Percentiles rank a stretch among this genome's conserved stretches.
These are phyloP conservation scores for Xylaria sp. DNA, from an alignment of 2,329 filamentous ascomycete genomes.

Conservation along the genomic window DNA sequence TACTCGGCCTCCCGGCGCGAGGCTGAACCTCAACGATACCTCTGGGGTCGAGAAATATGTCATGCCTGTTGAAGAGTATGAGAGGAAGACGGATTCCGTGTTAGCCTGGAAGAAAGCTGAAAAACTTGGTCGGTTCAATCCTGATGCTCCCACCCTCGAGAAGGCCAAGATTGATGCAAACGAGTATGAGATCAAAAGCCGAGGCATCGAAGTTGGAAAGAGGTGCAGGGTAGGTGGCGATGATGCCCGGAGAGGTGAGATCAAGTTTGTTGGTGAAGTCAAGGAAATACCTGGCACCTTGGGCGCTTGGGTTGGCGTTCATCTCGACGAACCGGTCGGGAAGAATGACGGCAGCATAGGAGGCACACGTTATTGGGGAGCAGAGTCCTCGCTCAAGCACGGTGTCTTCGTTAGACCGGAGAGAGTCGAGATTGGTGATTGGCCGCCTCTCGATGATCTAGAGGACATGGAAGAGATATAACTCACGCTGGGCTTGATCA, in stretches of 20 bases:
- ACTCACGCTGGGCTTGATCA: slow-evolving; percentile 36
- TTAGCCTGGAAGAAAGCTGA: slow-evolving; percentile 95
- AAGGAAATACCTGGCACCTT: slow-evolving; percentile 74
- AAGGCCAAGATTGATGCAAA: slow-evolving; percentile 76
- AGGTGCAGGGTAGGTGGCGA: slow-evolving; percentile 73
- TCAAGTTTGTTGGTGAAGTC: slow-evolving; percentile 78
- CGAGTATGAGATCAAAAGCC: slow-evolving; percentile 73
- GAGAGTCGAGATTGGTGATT: slow-evolving; percentile 80
- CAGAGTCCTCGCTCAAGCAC: slow-evolving; percentile 70
- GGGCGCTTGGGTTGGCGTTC: slow-evolving; percentile 77
- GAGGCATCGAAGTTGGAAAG: slow-evolving; percentile 71
- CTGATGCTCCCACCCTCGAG: slow-evolving; percentile 78
- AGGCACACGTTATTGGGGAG: slow-evolving; percentile 75
- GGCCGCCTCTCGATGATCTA: slow-evolving; percentile 74
- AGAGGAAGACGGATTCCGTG: slow-evolving; percentile 85
- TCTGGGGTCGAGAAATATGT: slow-evolving; percentile 88
- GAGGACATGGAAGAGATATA: slow-evolving; percentile 82
- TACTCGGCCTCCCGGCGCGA: slow-evolving; percentile 77
- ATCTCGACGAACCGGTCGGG: slow-evolving; percentile 81
- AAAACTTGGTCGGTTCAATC: slow-evolving; percentile 96
- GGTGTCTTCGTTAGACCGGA: slow-evolving; percentile 84
- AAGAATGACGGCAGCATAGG: slow-evolving; percentile 83
- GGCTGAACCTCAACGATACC: slow-evolving; percentile 83
- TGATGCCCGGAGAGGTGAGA: slow-evolving; percentile 74
- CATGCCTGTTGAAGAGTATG: slow-evolving; percentile 87